Evolutionary conservation across 2,329 filamentous ascomycete species (phyloP).

Genomic region (Leptographium galeiforme): DNA sequence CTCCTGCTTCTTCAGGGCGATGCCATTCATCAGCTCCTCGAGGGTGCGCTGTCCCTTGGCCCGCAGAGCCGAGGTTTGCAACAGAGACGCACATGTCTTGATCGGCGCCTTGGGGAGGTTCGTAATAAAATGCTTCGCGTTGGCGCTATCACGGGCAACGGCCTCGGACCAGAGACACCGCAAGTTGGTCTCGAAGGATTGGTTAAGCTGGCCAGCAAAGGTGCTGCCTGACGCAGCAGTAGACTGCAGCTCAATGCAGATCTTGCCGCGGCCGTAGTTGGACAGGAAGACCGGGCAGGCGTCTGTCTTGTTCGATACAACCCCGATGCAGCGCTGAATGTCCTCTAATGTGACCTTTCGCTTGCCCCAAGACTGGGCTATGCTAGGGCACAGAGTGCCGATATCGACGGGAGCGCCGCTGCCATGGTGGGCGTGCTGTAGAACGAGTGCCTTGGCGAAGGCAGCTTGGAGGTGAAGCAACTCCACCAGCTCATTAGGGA

Average conservation of each 20-base stretch:
- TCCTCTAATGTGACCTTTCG: constrained; percentile 52
- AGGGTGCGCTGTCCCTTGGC: constrained; percentile 56
- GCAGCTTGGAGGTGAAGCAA: constrained; percentile 51
- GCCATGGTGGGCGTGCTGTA: constrained; percentile 60
- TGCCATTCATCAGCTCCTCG: constrained; percentile 51
- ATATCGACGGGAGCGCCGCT: constrained; percentile 49
- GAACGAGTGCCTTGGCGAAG: constrained; percentile 53
- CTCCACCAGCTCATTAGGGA: constrained; percentile 42
- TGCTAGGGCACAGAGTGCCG: constrained; percentile 41
- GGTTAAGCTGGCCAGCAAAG: constrained; percentile 36
- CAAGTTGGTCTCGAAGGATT: constrained; percentile 40
- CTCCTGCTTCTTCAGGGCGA: constrained; percentile 38
- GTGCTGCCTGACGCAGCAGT: constrained; percentile 24
- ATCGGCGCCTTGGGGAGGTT: constrained; percentile 43
- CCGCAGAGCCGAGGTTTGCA: constrained; percentile 41
- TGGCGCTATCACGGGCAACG: constrained; percentile 9
- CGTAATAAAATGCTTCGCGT: constrained; percentile 35
- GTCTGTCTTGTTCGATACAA: constrained; percentile 22
- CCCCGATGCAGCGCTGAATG: constrained; percentile 50
- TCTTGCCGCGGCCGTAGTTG: constrained; percentile 29
- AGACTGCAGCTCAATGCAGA: constrained; percentile 42
- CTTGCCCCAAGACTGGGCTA: constrained; percentile 61
- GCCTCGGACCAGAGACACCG: constrained; percentile 27
- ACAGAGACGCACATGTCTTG: constrained; percentile 34
- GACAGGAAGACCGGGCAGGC: constrained; percentile 22